Percentiles rank a stretch among this genome's conserved stretches.
These are phyloP conservation scores for Neonectria sp. DNA, from an alignment of 2,329 filamentous ascomycete genomes.

Conservation along the genomic window DNA sequence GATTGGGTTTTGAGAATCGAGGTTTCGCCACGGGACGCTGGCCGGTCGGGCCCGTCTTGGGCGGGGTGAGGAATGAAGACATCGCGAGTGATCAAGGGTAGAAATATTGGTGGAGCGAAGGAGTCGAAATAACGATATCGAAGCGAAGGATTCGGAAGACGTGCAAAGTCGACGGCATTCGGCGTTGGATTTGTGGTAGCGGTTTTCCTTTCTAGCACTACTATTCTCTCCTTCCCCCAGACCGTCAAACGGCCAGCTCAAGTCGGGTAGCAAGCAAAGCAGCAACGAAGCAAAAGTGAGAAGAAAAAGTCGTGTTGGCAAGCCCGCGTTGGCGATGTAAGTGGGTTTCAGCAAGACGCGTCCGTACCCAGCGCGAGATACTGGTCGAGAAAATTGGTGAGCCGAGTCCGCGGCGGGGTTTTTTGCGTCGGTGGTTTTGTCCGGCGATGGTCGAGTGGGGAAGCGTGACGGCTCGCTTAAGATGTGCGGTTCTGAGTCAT, in stretches of 20 bases:
- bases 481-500: constrained; percentile 37
- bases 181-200: background rate
- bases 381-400: constrained; percentile 44
- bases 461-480: constrained; percentile 39
- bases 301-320: background rate
- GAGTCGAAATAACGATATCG: background rate
- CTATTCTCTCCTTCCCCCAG: constrained; percentile 26
- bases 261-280: background rate
- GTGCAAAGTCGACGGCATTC: constrained; percentile 13
- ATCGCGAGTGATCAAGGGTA: constrained; percentile 49
- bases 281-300: too few relatives aligned
- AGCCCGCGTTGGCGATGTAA: constrained; percentile 18
- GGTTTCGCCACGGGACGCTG: constrained; percentile 52
- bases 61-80: constrained; percentile 64
- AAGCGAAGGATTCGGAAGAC: background rate
- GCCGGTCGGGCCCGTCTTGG: constrained; percentile 52
- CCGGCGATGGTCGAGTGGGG: constrained; percentile 52
- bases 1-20: constrained; percentile 61
- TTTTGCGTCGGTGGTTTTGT: constrained; percentile 21
- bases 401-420: constrained; percentile 41
- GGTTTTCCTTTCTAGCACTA: background rate
- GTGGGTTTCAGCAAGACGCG: constrained; percentile 30
- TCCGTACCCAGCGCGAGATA: constrained; percentile 30
- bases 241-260: constrained; percentile 34
- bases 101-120: constrained; percentile 9